Evolutionary conservation across 441 rosid genomes (phyloP).

Genomic region (Adansonia madagascariensis): DNA sequence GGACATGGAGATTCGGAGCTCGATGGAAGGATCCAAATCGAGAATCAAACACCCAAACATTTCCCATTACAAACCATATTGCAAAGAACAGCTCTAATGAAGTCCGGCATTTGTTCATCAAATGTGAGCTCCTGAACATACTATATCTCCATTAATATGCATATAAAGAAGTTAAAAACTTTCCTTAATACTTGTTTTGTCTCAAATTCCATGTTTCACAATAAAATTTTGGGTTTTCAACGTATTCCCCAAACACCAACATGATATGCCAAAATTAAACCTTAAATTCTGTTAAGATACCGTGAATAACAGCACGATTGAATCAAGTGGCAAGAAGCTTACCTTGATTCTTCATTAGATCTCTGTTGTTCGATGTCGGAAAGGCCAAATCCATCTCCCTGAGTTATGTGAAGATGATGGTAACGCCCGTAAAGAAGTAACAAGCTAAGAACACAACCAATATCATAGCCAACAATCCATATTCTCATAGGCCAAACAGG

Average conservation of each 20-base stretch:
- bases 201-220: too few relatives aligned
- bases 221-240: not conserved
- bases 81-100: conserved; percentile 64
- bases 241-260: not conserved
- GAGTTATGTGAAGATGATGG: conserved; percentile 46
- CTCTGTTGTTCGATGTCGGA: conserved; percentile 79
- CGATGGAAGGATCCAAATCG: conserved; percentile 73
- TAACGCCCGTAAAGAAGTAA: conserved; percentile 82
- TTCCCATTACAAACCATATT: conserved; percentile 83
- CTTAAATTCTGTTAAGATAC: not conserved
- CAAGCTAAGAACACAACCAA: conserved; percentile 76
- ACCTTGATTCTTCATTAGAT: conserved; percentile 74
- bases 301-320: not conserved
- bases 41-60: conserved; percentile 95
- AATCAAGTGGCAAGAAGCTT: conserved; percentile 1
- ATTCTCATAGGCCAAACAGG: conserved; percentile 93
- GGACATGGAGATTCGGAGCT: conserved; percentile 81
- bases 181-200: too few relatives aligned
- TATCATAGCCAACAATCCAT: conserved; percentile 84
- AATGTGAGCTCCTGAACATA: conserved; percentile 59
- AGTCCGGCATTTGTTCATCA: conserved; percentile 90
- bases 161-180: not conserved
- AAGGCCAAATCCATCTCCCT: conserved; percentile 53
- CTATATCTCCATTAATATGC: conserved; percentile 22
- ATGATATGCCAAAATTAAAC: not conserved